Evolutionary conservation across 495 filamentous ascomycete genomes (phyloP), one percentile per base, ranked within the genome.

Genomic region (Xylaria acuta): DNA sequence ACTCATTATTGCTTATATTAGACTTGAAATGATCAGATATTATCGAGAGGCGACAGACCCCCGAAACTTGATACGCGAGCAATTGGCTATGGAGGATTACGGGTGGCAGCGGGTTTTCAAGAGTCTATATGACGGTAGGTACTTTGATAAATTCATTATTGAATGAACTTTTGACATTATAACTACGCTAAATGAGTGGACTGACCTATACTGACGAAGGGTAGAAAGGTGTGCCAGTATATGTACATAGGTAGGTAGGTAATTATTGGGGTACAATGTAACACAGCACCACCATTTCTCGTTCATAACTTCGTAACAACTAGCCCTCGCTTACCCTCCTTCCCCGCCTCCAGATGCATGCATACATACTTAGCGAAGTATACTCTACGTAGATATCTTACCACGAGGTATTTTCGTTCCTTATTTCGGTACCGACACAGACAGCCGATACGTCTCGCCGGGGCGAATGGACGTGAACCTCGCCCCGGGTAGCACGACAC

Each of bases 401-500:
- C n/a, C n/a, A n/a, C n/a, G n/a, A n/a, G n/a, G n/a, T 54, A 2
- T 2, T 4, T 12, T 1, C 27, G 18, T 30, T 16, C 22, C 30
- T 22, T 38, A 60, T 60, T 22, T 60, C 20, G 30, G 32, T 25
- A 36, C 41, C 12, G 27, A 30, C 25, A 85, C 83, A 1, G 76
- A 75, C n/a, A 87, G 69, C 69, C 82, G 62, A 67, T 85, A 85
- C 12, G 78, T 83, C 70, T 77, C 74, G 16, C 83, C 84, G 0
- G 73, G 47, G 63, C 77, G 72, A 71, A 87, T 82, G 58, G 78
- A 68, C 18, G 76, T 82, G 71, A 87, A 75, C 47, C 77, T 76
- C 0, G 79, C 76, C 45, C 82, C 75, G 1, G 84, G 81, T 54
- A 86, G 75, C 8, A 78, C 72, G 53, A 67, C 68, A 41, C 73